These are phyloP conservation scores for Kwoniella dendrophila DNA, from an alignment of 768 basidiomycete species.

Conservation along the genomic window DNA sequence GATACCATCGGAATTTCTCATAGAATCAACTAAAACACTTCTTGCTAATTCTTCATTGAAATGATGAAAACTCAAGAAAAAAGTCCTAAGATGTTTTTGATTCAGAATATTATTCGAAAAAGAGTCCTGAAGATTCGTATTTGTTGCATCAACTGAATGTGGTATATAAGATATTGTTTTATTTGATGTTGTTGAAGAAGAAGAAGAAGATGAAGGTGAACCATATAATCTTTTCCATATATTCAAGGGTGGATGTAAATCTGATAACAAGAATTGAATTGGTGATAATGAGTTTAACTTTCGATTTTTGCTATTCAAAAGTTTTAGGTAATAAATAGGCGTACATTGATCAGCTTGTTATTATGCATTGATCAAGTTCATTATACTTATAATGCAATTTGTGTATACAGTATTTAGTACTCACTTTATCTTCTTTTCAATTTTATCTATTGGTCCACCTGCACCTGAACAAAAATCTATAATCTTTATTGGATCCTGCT, in stretches of 20 bases:
- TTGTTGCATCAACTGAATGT: slow-evolving; percentile 44
- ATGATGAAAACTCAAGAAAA: slow-evolving; percentile 54
- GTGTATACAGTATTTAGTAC: slow-evolving; percentile 3
- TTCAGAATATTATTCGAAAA: not conserved
- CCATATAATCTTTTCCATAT: slow-evolving; percentile 30
- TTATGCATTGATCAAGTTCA: slow-evolving; percentile 22
- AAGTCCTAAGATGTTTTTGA: slow-evolving; percentile 47
- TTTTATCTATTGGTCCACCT: slow-evolving; percentile 43
- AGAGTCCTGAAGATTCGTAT: slow-evolving; percentile 24
- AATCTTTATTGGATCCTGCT: slow-evolving; percentile 24
- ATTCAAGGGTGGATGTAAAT: slow-evolving; percentile 45
- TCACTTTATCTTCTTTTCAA: slow-evolving; percentile 52
- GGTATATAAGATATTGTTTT: slow-evolving; percentile 33
- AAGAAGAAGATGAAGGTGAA: not conserved
- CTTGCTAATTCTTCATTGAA: slow-evolving; percentile 46
- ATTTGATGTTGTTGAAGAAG: not conserved
- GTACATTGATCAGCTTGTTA: too few species aligned
- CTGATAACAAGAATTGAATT: slow-evolving; percentile 43
- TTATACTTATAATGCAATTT: slow-evolving; percentile 22
- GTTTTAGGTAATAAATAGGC: slow-evolving; percentile 38
- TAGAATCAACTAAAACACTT: slow-evolving; percentile 48
- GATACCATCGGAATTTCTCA: slow-evolving; percentile 45
- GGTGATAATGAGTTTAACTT: slow-evolving; percentile 16
- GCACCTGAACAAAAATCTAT: slow-evolving; percentile 53
- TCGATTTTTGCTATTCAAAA: slow-evolving; percentile 27